These are phyloP conservation scores for Viridothelium virens DNA, from an alignment of 495 filamentous ascomycete species.

Conservation along the genomic window DNA sequence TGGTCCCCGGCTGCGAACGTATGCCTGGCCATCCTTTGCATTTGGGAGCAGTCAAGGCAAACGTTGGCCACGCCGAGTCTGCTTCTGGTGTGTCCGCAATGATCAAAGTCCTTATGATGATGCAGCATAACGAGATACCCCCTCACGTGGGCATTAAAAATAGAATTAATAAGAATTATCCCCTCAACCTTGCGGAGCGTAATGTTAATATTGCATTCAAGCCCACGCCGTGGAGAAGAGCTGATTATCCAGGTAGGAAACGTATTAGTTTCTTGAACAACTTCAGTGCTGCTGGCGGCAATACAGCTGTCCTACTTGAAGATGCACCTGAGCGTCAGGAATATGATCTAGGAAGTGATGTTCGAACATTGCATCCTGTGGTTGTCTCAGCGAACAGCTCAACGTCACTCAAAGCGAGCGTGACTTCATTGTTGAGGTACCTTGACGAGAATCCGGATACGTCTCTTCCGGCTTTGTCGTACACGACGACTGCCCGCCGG, in stretches of 20 bases:
- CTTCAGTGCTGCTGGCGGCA: slow-evolving; percentile 55
- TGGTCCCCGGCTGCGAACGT: slow-evolving; percentile 21
- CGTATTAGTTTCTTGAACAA: slow-evolving; percentile 63
- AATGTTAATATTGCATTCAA: slow-evolving; percentile 36
- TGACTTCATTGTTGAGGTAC: slow-evolving; percentile 34
- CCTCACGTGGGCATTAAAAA: slow-evolving; percentile 35
- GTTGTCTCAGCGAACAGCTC: slow-evolving; percentile 48
- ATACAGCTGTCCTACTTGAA: slow-evolving; percentile 51
- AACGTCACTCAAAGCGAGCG: slow-evolving; percentile 31
- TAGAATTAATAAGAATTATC: slow-evolving; percentile 38
- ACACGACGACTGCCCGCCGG: slow-evolving; percentile 77
- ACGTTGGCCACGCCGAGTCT: slow-evolving; percentile 34
- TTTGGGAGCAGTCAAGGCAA: slow-evolving; percentile 32
- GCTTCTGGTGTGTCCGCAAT: slow-evolving; percentile 33
- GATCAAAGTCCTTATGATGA: slow-evolving; percentile 37
- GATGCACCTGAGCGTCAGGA: slow-evolving; percentile 40
- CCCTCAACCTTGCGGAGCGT: slow-evolving; percentile 26
- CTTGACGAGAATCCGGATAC: slow-evolving; percentile 42
- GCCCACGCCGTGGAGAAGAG: slow-evolving; percentile 23
- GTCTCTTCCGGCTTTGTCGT: slow-evolving; percentile 53
- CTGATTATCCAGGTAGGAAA: slow-evolving; percentile 11
- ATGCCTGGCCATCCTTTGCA: slow-evolving; percentile 19
- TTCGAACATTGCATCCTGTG: slow-evolving; percentile 47
- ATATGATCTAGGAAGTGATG: slow-evolving; percentile 34
- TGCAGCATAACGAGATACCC: slow-evolving; percentile 34